Conservation (phyloP, 1,284 basidiomycete genomes). For the Tilletia caries region DNA sequence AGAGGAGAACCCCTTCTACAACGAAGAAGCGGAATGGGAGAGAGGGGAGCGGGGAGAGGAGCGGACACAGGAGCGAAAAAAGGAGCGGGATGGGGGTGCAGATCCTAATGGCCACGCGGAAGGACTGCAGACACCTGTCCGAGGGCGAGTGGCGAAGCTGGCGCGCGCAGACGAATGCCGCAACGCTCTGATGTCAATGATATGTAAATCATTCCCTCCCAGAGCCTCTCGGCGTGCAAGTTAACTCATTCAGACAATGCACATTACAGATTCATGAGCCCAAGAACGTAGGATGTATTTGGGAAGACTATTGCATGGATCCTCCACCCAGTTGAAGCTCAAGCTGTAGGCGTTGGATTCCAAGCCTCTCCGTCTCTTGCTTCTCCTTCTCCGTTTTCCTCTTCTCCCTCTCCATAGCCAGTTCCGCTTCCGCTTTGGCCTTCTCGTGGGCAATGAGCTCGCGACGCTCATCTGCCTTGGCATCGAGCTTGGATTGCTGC, state of each 20-base stretch:
- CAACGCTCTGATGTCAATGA: neutral
- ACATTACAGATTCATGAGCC: no score
- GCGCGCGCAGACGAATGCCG: neutral
- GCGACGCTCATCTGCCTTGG: neutral
- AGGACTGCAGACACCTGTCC: neutral
- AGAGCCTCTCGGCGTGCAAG: neutral
- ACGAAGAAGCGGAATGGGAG: neutral
- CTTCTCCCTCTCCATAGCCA: neutral
- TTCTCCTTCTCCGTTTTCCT: neutral
- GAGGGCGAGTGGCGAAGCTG: neutral
- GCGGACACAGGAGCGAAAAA: no score
- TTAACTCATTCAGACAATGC: no score
- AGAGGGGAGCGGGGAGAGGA: neutral
- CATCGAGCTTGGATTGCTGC: neutral
- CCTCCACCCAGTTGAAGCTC: conserved; percentile 4
- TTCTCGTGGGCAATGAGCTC: neutral
- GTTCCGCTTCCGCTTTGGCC: neutral
- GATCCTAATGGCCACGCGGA: neutral
- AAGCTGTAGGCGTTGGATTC: neutral
- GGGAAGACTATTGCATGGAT: no score
- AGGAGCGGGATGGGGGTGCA: no score
- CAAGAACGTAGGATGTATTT: no score
- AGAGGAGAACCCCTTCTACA: neutral
- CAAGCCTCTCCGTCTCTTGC: neutral
- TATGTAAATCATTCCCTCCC: neutral